Evolutionary conservation across 2,329 filamentous ascomycete genomes (phyloP).

Genomic region (Fusarium temperatum): DNA sequence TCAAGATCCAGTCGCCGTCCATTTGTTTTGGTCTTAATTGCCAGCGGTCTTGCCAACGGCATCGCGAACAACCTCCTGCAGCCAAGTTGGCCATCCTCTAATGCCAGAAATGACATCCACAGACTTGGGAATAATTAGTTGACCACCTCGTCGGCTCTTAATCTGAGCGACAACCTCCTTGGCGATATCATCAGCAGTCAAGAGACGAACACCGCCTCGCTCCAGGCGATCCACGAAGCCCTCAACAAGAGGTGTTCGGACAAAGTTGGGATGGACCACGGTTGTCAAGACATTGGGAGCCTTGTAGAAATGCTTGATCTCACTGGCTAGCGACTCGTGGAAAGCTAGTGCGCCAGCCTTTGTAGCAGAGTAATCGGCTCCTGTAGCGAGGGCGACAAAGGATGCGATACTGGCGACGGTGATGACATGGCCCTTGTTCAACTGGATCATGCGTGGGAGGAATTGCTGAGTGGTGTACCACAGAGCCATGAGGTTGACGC

Average conservation of each 20-base stretch:
- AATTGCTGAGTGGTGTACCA: constrained; percentile 72
- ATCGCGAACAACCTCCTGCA: constrained; percentile 47
- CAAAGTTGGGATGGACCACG: constrained; percentile 66
- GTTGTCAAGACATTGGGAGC: constrained; percentile 71
- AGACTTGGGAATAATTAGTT: constrained; percentile 55
- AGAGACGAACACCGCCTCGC: constrained; percentile 41
- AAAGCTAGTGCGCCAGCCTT: constrained; percentile 74
- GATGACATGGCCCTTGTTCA: constrained; percentile 76
- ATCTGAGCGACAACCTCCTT: constrained; percentile 56
- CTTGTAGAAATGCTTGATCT: constrained; percentile 66
- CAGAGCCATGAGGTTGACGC: constrained; percentile 73
- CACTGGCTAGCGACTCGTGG: constrained; percentile 69
- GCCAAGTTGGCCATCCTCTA: constrained; percentile 54
- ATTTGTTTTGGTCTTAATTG: not conserved
- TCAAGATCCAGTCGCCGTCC: not conserved
- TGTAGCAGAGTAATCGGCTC: constrained; percentile 71
- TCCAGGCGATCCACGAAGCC: constrained; percentile 43
- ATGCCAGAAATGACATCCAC: constrained; percentile 43
- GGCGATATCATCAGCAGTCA: constrained; percentile 51
- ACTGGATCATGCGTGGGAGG: constrained; percentile 68
- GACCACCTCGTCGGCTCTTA: constrained; percentile 53
- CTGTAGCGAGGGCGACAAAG: constrained; percentile 66
- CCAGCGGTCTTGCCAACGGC: constrained; percentile 26
- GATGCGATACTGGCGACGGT: constrained; percentile 74
- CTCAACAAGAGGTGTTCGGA: constrained; percentile 57